Base-by-base conservation (phyloP, 2,329 filamentous ascomycete species). In the Thermothelomyces thermophilus region DNA sequence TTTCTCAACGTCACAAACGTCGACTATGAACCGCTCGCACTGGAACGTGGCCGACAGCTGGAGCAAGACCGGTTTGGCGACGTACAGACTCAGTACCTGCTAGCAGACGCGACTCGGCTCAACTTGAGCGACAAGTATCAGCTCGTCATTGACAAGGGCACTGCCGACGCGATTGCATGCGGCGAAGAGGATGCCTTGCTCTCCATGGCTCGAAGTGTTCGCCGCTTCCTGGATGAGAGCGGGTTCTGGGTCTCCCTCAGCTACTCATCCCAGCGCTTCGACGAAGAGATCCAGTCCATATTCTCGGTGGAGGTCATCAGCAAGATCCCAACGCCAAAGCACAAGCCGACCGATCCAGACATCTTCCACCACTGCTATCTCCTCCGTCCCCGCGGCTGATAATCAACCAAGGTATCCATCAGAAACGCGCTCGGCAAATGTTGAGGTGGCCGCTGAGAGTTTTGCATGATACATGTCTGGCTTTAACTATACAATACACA, bases 1-100 rank as follows among this genome's bases (percentile, higher is more conserved):
- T 72, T 72, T 53, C n/a, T 46, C 2, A 56, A 71, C 55, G 63
- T 77, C 16, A 72, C 70, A 6, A 77, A 76, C 52, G 60, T 74
- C 51, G 74, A 76, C 60, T 77, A 72, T 54, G 73, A 76, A 56
- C 73, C 73, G 4, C 63, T 73, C 6, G 74, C 74, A 5, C 60
- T 71, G 8, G 64, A 70, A 19, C 67, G 71, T 24, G 73, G 73
- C 1, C 66, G 63, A 3, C 57, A 66, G 26, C 62, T 71, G 2
- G 73, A 77, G 55, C 42, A 56, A 22, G 43, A 56, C 5, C 63
- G 58, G 1, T 77, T 77, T 54, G 70, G 72, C 16, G 67, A 75
- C 48, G 66, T 75, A 3, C 53, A 51, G 14, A 73, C 69, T 65
- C 60, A 61, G 20, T 76, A 77, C 48, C 55, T 60, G 5, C 68